These are phyloP conservation scores for Verticillium albo-atrum DNA, from an alignment of 2,329 filamentous ascomycete genomes.

Conservation along the genomic window DNA sequence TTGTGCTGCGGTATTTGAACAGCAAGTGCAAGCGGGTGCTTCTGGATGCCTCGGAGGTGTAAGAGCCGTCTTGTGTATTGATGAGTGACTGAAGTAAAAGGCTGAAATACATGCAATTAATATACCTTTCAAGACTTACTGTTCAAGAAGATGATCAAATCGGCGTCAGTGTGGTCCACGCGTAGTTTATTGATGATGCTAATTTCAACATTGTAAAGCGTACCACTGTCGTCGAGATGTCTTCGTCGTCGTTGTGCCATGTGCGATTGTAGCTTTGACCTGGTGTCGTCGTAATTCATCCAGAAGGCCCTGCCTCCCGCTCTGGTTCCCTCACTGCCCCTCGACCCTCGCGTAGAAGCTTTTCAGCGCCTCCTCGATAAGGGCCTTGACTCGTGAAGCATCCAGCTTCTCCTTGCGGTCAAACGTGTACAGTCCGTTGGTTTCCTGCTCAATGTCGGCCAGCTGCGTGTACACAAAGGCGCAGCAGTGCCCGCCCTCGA, in stretches of 20 bases:
- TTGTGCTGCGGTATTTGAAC: slow-evolving; percentile 7
- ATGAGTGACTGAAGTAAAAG: background rate
- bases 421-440: slow-evolving; percentile 62
- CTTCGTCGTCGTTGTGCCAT: too few species aligned
- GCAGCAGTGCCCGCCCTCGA: slow-evolving; percentile 51
- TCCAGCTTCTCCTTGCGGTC: slow-evolving; percentile 58
- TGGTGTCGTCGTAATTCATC: too few species aligned
- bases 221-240: too few species aligned
- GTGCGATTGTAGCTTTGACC: too few species aligned
- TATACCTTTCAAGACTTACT: too few species aligned
- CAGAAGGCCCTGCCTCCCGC: too few species aligned
- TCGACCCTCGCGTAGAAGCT: slow-evolving; percentile 34
- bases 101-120: too few species aligned
- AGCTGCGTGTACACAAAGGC: slow-evolving; percentile 65
- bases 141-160: too few species aligned
- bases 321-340: background rate
- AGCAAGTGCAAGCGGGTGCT: background rate
- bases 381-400: slow-evolving; percentile 48
- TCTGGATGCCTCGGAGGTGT: background rate
- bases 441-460: slow-evolving; percentile 63
- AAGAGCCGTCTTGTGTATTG: background rate
- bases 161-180: background rate
- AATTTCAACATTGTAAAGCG: too few species aligned
- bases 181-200: background rate
- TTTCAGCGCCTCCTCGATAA: slow-evolving; percentile 49